Conservation (phyloP, 176 grass and related monocot species). For the Oryza australiensis region DNA sequence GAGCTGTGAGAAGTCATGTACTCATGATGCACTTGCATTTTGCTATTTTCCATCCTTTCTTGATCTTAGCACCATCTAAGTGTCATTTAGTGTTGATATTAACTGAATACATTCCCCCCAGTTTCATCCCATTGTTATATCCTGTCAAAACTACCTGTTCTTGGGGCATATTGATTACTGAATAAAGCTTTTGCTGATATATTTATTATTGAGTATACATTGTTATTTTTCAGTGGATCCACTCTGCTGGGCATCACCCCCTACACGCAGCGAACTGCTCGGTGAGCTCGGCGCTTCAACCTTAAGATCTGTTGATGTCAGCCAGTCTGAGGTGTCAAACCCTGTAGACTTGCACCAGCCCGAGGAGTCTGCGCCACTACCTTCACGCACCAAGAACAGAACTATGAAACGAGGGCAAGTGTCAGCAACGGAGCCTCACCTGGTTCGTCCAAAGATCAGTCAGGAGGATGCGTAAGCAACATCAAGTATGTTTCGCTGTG, state of each 20-base stretch:
- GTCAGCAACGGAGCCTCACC: background rate
- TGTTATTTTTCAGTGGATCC: constrained; percentile 33
- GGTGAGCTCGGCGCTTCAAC: background rate
- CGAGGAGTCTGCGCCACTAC: background rate
- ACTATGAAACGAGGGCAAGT: background rate
- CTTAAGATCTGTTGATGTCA: background rate
- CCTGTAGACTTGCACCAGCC: background rate
- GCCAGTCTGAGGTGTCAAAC: background rate
- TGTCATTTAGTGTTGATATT: background rate
- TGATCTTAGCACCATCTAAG: background rate
- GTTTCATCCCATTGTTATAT: background rate
- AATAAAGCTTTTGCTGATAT: constrained; percentile 7
- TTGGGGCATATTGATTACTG: background rate
- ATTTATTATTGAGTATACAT: background rate
- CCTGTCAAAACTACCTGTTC: background rate
- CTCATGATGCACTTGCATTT: background rate
- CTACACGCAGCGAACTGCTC: constrained; percentile 18
- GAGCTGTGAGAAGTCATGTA: background rate
- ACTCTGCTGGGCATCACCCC: constrained; percentile 32
- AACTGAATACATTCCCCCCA: background rate
- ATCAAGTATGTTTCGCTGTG: constrained; percentile 17
- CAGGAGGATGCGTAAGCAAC: background rate
- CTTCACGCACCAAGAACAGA: background rate
- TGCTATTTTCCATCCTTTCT: background rate
- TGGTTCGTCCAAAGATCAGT: constrained; percentile 3